Percentiles rank a stretch among this genome's conserved stretches.
Conservation (phyloP, 2,329 filamentous ascomycete species). For the Apiospora aurea region DNA sequence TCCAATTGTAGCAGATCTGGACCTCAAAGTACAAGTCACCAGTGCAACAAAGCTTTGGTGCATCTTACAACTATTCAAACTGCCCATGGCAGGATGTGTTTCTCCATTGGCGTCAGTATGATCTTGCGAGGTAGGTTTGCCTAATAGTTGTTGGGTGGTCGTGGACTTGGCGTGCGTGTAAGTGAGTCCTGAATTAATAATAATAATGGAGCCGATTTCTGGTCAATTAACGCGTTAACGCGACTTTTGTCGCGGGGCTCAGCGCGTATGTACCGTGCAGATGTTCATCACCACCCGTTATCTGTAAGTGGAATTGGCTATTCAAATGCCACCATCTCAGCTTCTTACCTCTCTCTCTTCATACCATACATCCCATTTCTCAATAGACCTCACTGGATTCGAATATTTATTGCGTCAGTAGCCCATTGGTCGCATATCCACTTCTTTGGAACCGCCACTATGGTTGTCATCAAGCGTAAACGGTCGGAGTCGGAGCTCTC, state of each 20-base stretch:
- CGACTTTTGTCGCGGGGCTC: background rate
- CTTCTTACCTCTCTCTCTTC: background rate
- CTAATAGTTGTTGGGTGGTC: background rate
- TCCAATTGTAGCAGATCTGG: background rate
- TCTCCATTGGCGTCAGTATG: background rate
- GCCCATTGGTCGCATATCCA: background rate
- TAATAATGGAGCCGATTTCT: background rate
- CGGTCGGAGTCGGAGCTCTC: constrained; percentile 66
- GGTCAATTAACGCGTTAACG: constrained; percentile 16
- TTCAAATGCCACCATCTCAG: background rate
- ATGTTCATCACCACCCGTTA: background rate
- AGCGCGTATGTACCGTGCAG: background rate
- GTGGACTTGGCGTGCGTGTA: background rate
- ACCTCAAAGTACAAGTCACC: background rate
- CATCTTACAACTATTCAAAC: background rate
- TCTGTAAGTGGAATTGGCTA: background rate
- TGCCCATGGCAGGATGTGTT: too few relatives aligned
- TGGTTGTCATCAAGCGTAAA: constrained; percentile 68
- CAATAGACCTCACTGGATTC: background rate
- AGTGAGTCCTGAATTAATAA: background rate
- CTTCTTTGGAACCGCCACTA: background rate
- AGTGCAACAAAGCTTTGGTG: too few relatives aligned
- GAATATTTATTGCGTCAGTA: background rate
- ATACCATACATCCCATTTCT: background rate
- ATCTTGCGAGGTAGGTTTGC: background rate